Conservation (phyloP, 2,329 filamentous ascomycete genomes). For the Scortechinia acanthostroma region DNA sequence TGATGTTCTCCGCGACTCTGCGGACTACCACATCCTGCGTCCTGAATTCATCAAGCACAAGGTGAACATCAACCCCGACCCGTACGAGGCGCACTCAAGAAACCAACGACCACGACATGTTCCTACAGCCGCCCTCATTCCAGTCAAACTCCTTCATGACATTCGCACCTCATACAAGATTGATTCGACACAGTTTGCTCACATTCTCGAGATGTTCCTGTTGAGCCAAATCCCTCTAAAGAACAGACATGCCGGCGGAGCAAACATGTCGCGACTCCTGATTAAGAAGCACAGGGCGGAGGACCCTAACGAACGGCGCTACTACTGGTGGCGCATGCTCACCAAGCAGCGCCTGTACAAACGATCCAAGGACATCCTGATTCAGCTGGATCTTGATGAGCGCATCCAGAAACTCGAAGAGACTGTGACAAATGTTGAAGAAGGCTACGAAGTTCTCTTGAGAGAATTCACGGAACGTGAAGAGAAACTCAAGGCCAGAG, state of each 20-base stretch:
- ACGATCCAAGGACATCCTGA: conserved; percentile 48
- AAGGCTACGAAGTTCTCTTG: conserved; percentile 48
- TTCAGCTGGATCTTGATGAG: conserved; percentile 48
- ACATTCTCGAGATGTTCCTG: conserved; percentile 55
- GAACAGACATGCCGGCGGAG: conserved; percentile 33
- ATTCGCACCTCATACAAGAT: conserved; percentile 48
- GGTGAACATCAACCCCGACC: conserved; percentile 34
- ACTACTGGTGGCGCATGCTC: conserved; percentile 60
- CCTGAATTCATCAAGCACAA: conserved; percentile 35
- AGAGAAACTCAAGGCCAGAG: conserved; percentile 11
- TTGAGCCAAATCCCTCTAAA: conserved; percentile 42
- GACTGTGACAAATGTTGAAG: conserved; percentile 45
- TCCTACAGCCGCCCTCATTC: conserved; percentile 43
- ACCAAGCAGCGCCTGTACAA: conserved; percentile 56
- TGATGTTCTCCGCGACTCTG: conserved; percentile 55
- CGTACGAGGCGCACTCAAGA: conserved; percentile 19
- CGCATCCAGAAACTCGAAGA: conserved; percentile 50
- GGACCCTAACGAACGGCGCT: conserved; percentile 46
- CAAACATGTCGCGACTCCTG: conserved; percentile 39
- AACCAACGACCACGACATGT: conserved; percentile 25
- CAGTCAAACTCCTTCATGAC: conserved; percentile 33
- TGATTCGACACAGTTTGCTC: conserved; percentile 50
- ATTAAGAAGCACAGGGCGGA: conserved; percentile 32
- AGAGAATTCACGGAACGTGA: conserved; percentile 23
- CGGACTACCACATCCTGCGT: conserved; percentile 48